Base-by-base conservation (phyloP, 768 basidiomycete genomes). In the Asterophora lycoperdoides region DNA sequence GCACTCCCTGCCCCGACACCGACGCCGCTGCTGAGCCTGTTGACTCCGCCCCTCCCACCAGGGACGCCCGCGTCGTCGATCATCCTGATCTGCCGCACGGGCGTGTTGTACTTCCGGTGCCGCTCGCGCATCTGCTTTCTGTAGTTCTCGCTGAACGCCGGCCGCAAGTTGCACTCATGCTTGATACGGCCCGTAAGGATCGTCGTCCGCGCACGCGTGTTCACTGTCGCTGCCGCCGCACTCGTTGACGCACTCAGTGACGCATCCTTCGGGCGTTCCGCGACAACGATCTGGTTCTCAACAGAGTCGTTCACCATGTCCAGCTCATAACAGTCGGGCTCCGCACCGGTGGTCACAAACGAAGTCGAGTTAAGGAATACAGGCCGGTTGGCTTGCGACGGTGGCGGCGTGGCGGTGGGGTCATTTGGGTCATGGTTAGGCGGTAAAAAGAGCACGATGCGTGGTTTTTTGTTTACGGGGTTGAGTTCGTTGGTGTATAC, bases 301-400 rank as follows among this genome's bases (percentile, higher is more conserved):
- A 90, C 86, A 28, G 79, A 67, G 53, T 90, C 85, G 53, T 90
- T 86, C 36, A 92, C 82, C 80, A 95, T 90, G 36, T 90, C 85
- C 29, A 97, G 74, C 57, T 92, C 89, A 68, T 92, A 97, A 64
- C 83, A 78, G 58, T 87, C 86, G 4, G 77, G 78, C 52, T 80
- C 76, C 5, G 66, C 59, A 5, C 66, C 68, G 1, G 60, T 60
- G 0, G 67, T 56, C 1, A 61, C 34, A 39, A 69, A 69, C 2
- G 66, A 54, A 1, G 71, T 66, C 1, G 67, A 51, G 0, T 59
- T 49, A 9, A 65, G 61, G 54, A 78, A 79, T 0, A 54, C 52
- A 1, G 75, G 76, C 9, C 73, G 65, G 50, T 68, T 66, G 20
- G 43, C 60, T 46, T 15, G 63, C 55, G 51, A 60, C 23, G 35